Base-by-base conservation (phyloP, 1,284 basidiomycete species). In the Cutaneotrichosporon sp. region DNA sequence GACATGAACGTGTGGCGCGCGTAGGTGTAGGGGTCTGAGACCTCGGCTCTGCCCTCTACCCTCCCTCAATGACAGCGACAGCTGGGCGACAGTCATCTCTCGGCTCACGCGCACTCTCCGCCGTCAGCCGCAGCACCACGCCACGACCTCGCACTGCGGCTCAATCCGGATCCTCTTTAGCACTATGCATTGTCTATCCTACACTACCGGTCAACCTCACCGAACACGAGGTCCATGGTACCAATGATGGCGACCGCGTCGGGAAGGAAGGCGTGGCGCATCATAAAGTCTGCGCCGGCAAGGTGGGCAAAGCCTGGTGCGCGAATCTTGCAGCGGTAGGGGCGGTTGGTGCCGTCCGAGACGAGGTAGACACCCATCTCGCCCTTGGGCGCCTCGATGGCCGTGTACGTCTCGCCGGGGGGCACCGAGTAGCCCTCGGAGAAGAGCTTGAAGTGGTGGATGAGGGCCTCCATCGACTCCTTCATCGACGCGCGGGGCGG, bases 381-480 rank as follows among this genome's bases (percentile, higher is more conserved):
- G 65, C 95, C 95, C 83, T 99, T 99, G 60, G 95, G 95, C 20
- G 95, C 95, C 82, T 99, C 95, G 71, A 99, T 98, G 5, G 95
- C 93, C 58, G 87, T 88, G 83, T 99, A 99, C 0, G 95, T 99
- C 83, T 99, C 95, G 34, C 95, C 85, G 34, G 95, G 91, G 18
- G 95, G 95, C n/a, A 98, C 95, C 31, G 91, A 91, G 83, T 93
- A 99, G 22, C 95, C 95, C 80, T 99, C 95, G 59, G 90, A 93
- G 84, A 95, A 98, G 71, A 95, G 84, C 89, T 98, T 98, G 84
- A 99, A 99, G 83, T 99, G 95, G 80, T 98, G 95, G 72, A 98
- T 97, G 67, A 97, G 85, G 14, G 90, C 88, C 82, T 97, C 92
- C 95, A 98, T 98, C 80, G 88, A 92, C 84, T 99, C 95, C 83